Percentiles rank a stretch among this genome's conserved stretches.
Evolutionary conservation across 2,329 filamentous ascomycete genomes (phyloP).

Genomic region (Talaromyces albobiverticillius): DNA sequence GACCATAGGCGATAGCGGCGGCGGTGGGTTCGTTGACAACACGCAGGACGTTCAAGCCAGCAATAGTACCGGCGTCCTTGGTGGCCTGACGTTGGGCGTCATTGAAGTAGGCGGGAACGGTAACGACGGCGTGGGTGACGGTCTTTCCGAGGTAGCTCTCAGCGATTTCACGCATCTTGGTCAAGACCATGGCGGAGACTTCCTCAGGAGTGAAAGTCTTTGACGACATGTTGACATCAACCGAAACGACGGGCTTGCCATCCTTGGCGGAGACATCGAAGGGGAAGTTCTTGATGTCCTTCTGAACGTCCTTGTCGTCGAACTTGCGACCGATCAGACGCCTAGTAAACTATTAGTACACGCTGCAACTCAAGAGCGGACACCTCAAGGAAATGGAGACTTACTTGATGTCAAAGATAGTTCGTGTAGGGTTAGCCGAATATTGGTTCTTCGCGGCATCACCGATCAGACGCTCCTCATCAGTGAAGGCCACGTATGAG

Average conservation of each 20-base stretch:
- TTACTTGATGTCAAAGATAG: conserved; percentile 81
- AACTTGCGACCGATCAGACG: conserved; percentile 84
- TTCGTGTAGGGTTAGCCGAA: conserved; percentile 71
- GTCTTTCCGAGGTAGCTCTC: conserved; percentile 61
- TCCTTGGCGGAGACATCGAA: conserved; percentile 90
- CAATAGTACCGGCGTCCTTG: conserved; percentile 90
- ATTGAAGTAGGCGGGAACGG: conserved; percentile 97
- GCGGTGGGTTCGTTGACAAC: conserved; percentile 97
- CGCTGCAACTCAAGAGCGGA: not conserved
- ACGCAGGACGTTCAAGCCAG: conserved; percentile 90
- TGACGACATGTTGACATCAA: conserved; percentile 57
- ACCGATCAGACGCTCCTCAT: conserved; percentile 94
- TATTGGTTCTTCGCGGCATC: conserved; percentile 98
- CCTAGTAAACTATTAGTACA: conserved; percentile 43
- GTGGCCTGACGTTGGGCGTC: conserved; percentile 96
- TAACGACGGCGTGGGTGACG: conserved; percentile 71
- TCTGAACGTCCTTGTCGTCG: conserved; percentile 80
- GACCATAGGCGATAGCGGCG: conserved; percentile 89
- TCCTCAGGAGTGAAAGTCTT: conserved; percentile 67
- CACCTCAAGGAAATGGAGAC: conserved; percentile 37
- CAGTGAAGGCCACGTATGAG: conserved; percentile 93
- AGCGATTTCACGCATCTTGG: conserved; percentile 66
- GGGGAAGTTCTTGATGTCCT: conserved; percentile 96
- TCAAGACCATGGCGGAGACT: conserved; percentile 64
- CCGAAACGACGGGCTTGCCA: conserved; percentile 81